Evolutionary conservation across 495 filamentous ascomycete genomes (phyloP).

Genomic region (Penicillium bovifimosum): DNA sequence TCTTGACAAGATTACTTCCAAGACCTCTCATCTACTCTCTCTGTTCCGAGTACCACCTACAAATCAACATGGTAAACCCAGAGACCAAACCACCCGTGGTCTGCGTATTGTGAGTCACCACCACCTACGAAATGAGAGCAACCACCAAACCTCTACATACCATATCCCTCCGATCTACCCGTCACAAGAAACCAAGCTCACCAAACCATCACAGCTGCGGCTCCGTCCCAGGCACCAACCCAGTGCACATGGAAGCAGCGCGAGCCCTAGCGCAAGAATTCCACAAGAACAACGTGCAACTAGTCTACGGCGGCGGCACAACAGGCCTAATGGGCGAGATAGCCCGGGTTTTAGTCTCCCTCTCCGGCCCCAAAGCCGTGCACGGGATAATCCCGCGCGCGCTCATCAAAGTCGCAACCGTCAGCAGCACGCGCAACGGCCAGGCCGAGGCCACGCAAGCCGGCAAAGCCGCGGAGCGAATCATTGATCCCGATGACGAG

Average conservation of each 20-base stretch:
- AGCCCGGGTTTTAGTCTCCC: constrained; percentile 75
- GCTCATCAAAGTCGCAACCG: constrained; percentile 64
- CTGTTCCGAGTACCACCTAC: not conserved
- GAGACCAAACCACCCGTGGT: constrained; percentile 53
- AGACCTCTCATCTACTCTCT: not conserved
- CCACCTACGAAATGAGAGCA: not conserved
- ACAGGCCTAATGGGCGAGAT: constrained; percentile 93
- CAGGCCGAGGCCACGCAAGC: not conserved
- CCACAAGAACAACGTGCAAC: constrained; percentile 64
- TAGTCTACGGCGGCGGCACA: constrained; percentile 95
- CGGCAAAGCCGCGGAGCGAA: constrained; percentile 39
- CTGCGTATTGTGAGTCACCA: constrained; percentile 67
- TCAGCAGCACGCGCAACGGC: constrained; percentile 42
- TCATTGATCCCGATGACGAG: constrained; percentile 25
- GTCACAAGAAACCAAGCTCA: constrained; percentile 3
- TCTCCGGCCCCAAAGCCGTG: constrained; percentile 75
- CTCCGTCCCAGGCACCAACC: constrained; percentile 62
- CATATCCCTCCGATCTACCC: not conserved
- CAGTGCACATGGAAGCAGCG: constrained; percentile 68
- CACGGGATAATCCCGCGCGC: constrained; percentile 90
- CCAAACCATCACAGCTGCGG: constrained; percentile 55
- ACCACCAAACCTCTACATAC: not conserved
- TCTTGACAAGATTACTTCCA: not conserved
- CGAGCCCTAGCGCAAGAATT: constrained; percentile 69
- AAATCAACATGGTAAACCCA: constrained; percentile 17